Evolutionary conservation across 179 eudicot genomes (phyloP).

Genomic region (Silene vulgaris): DNA sequence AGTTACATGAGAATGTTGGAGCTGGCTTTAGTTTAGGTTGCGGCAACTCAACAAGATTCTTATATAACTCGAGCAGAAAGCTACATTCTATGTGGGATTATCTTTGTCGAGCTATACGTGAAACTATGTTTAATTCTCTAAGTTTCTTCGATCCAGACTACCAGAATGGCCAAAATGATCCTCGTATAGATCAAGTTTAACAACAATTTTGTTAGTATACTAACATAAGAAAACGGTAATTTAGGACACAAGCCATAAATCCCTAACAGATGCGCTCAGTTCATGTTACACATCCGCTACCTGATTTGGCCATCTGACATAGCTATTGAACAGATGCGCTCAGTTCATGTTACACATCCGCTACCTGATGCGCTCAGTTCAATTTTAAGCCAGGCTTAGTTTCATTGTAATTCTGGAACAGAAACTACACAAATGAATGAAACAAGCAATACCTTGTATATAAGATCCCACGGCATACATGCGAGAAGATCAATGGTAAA

Average conservation of each 20-base stretch:
- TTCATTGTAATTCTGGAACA: neutral
- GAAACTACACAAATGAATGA: neutral
- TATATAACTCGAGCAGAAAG: neutral
- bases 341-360: neutral
- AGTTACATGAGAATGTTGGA: too few species aligned
- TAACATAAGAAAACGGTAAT: neutral
- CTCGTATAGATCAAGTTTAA: neutral
- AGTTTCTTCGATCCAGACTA: neutral
- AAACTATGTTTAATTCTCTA: too few species aligned
- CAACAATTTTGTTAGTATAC: neutral
- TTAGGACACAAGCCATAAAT: neutral
- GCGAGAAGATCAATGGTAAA: conserved; percentile 68
- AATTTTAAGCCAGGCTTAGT: neutral
- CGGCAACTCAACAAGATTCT: neutral
- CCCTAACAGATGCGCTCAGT: neutral
- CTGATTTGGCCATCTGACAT: neutral
- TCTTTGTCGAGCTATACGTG: neutral
- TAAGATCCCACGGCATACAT: conserved; percentile 84
- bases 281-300: neutral
- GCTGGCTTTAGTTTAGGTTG: too few species aligned
- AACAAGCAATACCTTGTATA: conserved; percentile 55
- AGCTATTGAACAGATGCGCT: neutral
- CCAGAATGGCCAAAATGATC: neutral
- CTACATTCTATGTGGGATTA: neutral
- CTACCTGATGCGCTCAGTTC: neutral